Base-by-base conservation (phyloP, 2,329 filamentous ascomycete species). In the Penicillium thymicola region DNA sequence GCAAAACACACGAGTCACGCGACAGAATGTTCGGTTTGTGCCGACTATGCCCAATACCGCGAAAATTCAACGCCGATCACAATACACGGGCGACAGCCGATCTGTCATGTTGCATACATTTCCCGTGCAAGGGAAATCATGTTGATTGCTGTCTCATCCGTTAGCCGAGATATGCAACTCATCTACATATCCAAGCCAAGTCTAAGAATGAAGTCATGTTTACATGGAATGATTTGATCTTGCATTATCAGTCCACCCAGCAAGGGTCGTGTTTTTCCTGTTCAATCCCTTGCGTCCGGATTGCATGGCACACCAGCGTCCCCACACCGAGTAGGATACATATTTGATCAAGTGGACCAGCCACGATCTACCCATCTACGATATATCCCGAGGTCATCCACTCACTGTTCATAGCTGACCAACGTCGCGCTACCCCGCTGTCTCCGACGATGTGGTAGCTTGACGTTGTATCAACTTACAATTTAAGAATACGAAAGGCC, bases 401-500 rank as follows among this genome's bases (percentile, higher is more conserved):
- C 14, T n/a, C 23, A 30, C 28, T 28, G 16, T 43, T 21, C 13
- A 10, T 41, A 9, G 27, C n/a, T 23, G 14, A 16, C 14, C 16
- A 37, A 36, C 34, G 9, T 46, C 41, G 41, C 21, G n/a, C 9
- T 36, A 42, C 42, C 34, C 34, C 55, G 44, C 40, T 23, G 37
- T 47, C 36, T 45, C 16, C 8, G 32, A 23, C 32, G 36, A 60
- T 16, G 61, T 64, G 43, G 58, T 51, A 64, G 37, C 5, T 54
- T 42, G 36, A 59, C 36, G 61, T 61, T 59, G 49, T 57, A 62
- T 65, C 21, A 43, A 13, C 32, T 46, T 41, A 37, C 16, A 30
- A 37, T 57, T 50, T 46, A 58, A 55, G 54, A 59, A 47, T 55
- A 59, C 53, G 46, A 63, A 41, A 55, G 49, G 16, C 25, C 27